Evolutionary conservation across 2,329 filamentous ascomycete species (phyloP).

Genomic region (Trichoderma polysporum): DNA sequence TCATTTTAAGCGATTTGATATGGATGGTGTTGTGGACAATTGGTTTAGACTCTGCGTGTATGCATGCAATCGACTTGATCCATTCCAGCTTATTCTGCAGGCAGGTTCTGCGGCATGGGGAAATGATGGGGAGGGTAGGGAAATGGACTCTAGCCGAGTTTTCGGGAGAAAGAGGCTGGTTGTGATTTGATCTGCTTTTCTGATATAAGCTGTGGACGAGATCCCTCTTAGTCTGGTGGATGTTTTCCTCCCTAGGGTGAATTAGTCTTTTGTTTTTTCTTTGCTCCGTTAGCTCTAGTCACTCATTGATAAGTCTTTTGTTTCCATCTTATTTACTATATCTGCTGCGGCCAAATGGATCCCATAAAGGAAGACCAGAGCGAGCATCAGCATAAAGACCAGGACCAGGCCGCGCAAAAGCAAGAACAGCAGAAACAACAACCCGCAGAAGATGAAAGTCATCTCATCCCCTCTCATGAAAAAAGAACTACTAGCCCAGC

Average conservation of each 20-base stretch:
- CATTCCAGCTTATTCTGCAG: too few species aligned
- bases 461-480: background rate
- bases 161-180: background rate
- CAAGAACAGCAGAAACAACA: background rate
- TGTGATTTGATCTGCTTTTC: background rate
- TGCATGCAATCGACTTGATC: too few species aligned
- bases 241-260: background rate
- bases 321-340: background rate
- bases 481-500: background rate
- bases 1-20: too few species aligned
- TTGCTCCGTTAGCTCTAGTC: background rate
- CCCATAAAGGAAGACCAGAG: background rate
- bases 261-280: background rate
- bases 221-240: background rate
- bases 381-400: background rate
- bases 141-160: background rate
- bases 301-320: background rate
- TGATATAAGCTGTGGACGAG: constrained; percentile 2
- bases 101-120: background rate
- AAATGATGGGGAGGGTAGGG: too few species aligned
- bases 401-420: background rate
- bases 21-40: too few species aligned
- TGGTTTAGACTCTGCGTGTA: too few species aligned
- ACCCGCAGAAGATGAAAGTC: background rate
- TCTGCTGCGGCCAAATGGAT: background rate